Evolutionary conservation across 331 rosid genomes (phyloP), one percentile per base, ranked within the genome.

Genomic region (Cydonia oblonga): DNA sequence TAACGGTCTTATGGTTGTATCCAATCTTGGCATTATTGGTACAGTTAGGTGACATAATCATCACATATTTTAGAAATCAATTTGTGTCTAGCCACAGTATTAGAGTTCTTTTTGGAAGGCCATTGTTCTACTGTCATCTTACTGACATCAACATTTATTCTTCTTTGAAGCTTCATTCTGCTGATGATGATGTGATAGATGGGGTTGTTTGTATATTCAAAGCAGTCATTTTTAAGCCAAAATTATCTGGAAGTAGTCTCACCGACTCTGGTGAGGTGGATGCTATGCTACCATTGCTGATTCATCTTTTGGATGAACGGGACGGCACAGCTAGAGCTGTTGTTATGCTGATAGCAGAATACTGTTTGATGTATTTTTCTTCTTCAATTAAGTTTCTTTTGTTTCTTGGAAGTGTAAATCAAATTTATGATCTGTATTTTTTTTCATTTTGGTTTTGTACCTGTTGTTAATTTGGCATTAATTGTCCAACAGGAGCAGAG

Each of bases 311-410:
- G 7, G 92, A 90, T 64, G 98, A 93, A 87, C 89, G 71, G 73
- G 98, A 90, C 80, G 88, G 89, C 60, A 77, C 89, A 4, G 83
- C 96, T 64, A 86, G 89, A 80, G 97, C 98, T 79, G 97, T 87
- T 75, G 88, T 85, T 64, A 71, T 79, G 89, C 92, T 93, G 72
- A 79, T 90, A 65, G 95, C 92, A 26, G 97, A 90, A 78, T 93
- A 84, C 78, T 93, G 92, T 86, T 79, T 85, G 79, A 84, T 84
- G 98, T 93, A 87, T 23, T 61, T 29, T 83, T 71, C 80, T 75
- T 76, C 9, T 68, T 65, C 32, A 56, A 52, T 16, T 69, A 15
- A 22, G 62, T 30, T 33, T 46, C 26, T 11, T 74, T 46, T 64
- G 66, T 40, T 73, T 40, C 70, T 32, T 16, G 63, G 81, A 28